These are phyloP conservation scores for Termitomyces sp. DNA, from an alignment of 768 basidiomycete genomes.

Conservation along the genomic window DNA sequence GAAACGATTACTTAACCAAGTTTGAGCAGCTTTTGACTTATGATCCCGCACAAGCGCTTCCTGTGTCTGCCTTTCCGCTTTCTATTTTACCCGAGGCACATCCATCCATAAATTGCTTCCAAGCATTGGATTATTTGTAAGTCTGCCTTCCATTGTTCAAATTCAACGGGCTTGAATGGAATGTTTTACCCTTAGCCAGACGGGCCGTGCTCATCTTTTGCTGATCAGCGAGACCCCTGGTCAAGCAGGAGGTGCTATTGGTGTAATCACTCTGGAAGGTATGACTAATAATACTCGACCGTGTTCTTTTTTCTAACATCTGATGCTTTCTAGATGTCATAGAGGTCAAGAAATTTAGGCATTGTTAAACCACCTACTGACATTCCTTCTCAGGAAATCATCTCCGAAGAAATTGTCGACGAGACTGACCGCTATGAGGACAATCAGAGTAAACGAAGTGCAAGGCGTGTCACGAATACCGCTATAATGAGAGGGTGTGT, in stretches of 20 bases:
- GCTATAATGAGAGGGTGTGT: constrained; percentile 75
- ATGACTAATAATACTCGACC: constrained; percentile 1
- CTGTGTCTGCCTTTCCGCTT: constrained; percentile 71
- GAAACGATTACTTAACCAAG: background rate
- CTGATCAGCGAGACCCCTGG: constrained; percentile 85
- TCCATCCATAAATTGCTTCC: constrained; percentile 89
- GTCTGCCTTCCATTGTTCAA: constrained; percentile 13
- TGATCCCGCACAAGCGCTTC: constrained; percentile 74
- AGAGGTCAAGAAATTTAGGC: constrained; percentile 35
- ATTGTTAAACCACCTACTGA: background rate
- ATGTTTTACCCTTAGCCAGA: constrained; percentile 56
- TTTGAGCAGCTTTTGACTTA: constrained; percentile 70
- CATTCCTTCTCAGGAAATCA: constrained; percentile 64
- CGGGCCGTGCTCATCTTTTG: constrained; percentile 89
- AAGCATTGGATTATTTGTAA: constrained; percentile 90
- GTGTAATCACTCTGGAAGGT: constrained; percentile 89
- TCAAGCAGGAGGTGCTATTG: constrained; percentile 75
- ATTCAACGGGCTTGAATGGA: background rate
- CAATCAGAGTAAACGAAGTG: constrained; percentile 74
- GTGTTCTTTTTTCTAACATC: background rate
- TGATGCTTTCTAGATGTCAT: constrained; percentile 57
- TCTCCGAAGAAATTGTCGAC: constrained; percentile 93
- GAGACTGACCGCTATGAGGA: constrained; percentile 91
- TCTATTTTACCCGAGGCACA: constrained; percentile 86
- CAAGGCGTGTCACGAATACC: constrained; percentile 66